Percentiles rank a stretch among this genome's conserved stretches.
Conservation (phyloP, 2,329 filamentous ascomycete species). For the Ascochyta fabae region DNA sequence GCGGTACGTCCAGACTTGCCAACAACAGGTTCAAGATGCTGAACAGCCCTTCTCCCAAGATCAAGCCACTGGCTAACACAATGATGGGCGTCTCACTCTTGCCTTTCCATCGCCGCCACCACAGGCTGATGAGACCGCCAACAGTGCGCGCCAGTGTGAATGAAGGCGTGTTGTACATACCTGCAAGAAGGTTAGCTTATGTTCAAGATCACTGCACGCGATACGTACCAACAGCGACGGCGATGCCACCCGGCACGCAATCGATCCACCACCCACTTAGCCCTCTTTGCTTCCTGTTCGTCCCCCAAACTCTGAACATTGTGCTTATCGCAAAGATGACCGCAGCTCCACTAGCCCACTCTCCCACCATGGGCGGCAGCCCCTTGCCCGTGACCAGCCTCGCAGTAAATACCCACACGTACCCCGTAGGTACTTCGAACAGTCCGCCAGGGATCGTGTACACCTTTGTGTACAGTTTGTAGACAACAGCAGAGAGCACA, state of each 20-base stretch:
- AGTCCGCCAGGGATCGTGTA: constrained; percentile 87
- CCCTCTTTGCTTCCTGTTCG: constrained; percentile 40
- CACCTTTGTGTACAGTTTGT: constrained; percentile 86
- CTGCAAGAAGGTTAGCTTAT: constrained; percentile 48
- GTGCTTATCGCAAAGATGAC: constrained; percentile 76
- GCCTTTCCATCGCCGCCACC: constrained; percentile 31
- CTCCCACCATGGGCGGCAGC: constrained; percentile 79
- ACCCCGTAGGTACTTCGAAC: constrained; percentile 93
- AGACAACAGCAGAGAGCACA: constrained; percentile 83
- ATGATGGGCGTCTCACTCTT: constrained; percentile 77
- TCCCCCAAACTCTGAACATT: constrained; percentile 62
- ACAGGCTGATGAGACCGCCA: constrained; percentile 63
- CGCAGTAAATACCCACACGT: constrained; percentile 97
- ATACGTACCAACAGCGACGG: constrained; percentile 82
- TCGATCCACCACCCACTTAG: constrained; percentile 66
- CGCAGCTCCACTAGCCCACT: constrained; percentile 79
- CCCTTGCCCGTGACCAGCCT: constrained; percentile 90
- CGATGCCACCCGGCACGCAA: constrained; percentile 89
- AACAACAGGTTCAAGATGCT: constrained; percentile 74
- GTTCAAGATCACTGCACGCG: background rate
- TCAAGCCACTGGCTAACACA: constrained; percentile 87
- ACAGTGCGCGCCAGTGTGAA: constrained; percentile 89
- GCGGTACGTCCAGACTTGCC: constrained; percentile 59
- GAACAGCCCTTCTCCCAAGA: constrained; percentile 58
- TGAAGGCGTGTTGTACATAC: constrained; percentile 97